Base-by-base conservation (phyloP, 768 basidiomycete species). In the Phanerochaete carnosa region DNA sequence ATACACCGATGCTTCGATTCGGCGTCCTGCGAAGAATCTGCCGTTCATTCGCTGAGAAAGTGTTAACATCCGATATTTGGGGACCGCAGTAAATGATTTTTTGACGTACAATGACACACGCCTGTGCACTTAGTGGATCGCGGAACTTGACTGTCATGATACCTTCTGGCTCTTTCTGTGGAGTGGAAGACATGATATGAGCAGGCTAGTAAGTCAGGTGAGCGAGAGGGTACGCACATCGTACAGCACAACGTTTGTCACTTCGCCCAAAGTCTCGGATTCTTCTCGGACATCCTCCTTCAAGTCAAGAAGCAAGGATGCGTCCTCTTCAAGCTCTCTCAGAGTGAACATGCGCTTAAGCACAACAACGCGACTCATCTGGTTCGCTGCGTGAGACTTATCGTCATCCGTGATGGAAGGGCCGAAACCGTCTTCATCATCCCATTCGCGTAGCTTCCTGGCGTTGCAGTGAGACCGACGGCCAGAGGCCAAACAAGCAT, bases 271-370 rank as follows among this genome's bases (percentile, higher is more conserved):
- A 0, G 83, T 82, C 53, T 90, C 86, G 63, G 94, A 94, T 70
- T 98, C 96, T 33, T 96, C 95, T 57, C 96, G 84, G 19, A 98
- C 95, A 65, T 98, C 96, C 69, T 97, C 94, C 70, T 98, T 98
- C 55, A 98, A 80, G 66, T 98, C 96, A 22, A 98, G 76, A 22
- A 98, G 76, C 26, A 98, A 75, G 7, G 92, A 80, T 0, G 92
- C 78, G 68, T 98, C 95, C 65, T 94, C 85, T 32, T 92, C 88
- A 0, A 98, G 81, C 64, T 95, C 92, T 66, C 89, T 73, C 22
- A 93, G 77, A 4, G 89, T 89, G 70, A 99, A 99, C 95, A 98
- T 98, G 68, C 94, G 87, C 71, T 93, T 95, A 63, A 99, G 77
- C 0, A 99, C 94, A 9, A 97, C 95, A 3, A 98, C 89, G 32